Evolutionary conservation across 495 filamentous ascomycete species (phyloP).

Genomic region (Neurospora sp.): DNA sequence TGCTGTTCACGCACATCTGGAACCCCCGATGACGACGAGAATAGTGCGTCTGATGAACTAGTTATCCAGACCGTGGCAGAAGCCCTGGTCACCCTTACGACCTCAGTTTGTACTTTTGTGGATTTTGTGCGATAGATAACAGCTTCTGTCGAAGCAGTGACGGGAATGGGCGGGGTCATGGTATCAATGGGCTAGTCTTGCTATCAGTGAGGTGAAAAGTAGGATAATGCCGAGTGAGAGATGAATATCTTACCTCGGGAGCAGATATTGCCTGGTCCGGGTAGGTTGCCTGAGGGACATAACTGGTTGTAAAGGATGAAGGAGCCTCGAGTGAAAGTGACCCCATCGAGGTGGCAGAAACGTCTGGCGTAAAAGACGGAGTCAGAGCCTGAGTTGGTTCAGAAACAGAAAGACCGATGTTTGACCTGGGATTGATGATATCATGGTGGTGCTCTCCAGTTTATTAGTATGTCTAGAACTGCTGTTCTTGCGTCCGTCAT

Average conservation of each 20-base stretch:
- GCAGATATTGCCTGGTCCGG: not conserved
- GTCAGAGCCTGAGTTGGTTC: not conserved
- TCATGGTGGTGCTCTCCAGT: not conserved
- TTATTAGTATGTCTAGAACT: not conserved
- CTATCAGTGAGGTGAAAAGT: not conserved
- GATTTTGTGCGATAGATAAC: not conserved
- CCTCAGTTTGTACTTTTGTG: not conserved
- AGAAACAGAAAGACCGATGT: not conserved
- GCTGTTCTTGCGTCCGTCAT: slow-evolving; percentile 4
- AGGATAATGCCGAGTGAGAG: not conserved
- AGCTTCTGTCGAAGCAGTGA: not conserved
- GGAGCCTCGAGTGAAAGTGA: not conserved
- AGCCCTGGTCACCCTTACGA: not conserved
- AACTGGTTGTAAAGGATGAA: not conserved
- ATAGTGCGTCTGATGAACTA: not conserved
- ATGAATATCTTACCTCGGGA: slow-evolving; percentile 7
- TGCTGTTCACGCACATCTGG: not conserved
- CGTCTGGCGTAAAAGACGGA: not conserved
- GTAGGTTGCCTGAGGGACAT: not conserved
- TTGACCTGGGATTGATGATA: not conserved
- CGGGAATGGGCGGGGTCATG: not conserved
- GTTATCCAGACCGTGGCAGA: not conserved
- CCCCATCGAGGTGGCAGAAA: not conserved
- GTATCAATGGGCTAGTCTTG: not conserved
- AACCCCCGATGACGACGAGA: not conserved